phyloP scores from a whole-genome alignment of 129 eudicot genomes.

The Centella asiatica region DNA sequence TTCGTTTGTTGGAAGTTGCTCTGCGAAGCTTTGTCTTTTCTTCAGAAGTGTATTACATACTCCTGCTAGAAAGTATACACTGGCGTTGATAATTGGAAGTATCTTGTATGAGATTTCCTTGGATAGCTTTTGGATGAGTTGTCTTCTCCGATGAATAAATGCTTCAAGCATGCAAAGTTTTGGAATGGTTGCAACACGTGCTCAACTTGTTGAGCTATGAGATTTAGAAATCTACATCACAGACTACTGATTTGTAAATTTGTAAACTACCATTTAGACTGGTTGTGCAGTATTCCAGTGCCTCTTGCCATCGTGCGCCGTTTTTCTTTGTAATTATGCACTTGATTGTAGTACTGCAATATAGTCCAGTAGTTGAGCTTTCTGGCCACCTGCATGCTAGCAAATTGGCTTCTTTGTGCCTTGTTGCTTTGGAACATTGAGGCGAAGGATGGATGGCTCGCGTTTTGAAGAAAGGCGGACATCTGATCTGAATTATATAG shows the following conservation, averaged over 20 bases:
- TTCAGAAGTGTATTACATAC: neutral
- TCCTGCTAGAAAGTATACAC: neutral
- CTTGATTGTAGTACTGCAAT: constrained; percentile 14
- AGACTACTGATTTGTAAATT: constrained; percentile 11
- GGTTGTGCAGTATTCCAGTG: constrained; percentile 14
- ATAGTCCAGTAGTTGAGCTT: constrained; percentile 16
- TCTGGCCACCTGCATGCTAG: constrained; percentile 18
- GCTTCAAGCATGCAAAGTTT: neutral
- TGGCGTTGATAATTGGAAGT: neutral
- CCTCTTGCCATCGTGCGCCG: constrained; percentile 20
- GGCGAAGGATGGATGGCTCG: constrained; percentile 30
- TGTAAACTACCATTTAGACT: constrained; percentile 19
- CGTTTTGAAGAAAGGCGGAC: constrained; percentile 25
- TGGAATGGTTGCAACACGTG: neutral
- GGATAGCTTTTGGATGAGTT: neutral
- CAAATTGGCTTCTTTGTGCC: constrained; percentile 12
- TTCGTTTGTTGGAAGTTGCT: neutral
- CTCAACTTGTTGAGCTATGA: neutral
- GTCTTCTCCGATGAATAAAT: neutral
- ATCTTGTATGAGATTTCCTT: neutral
- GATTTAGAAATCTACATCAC: constrained; percentile 8
- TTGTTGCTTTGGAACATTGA: constrained; percentile 18
- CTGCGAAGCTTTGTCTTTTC: neutral
- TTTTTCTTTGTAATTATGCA: constrained; percentile 23
- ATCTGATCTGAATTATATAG: constrained; percentile 25